These are phyloP conservation scores for Penicillium rolfsii DNA, from an alignment of 2,329 filamentous ascomycete species.

Conservation along the genomic window DNA sequence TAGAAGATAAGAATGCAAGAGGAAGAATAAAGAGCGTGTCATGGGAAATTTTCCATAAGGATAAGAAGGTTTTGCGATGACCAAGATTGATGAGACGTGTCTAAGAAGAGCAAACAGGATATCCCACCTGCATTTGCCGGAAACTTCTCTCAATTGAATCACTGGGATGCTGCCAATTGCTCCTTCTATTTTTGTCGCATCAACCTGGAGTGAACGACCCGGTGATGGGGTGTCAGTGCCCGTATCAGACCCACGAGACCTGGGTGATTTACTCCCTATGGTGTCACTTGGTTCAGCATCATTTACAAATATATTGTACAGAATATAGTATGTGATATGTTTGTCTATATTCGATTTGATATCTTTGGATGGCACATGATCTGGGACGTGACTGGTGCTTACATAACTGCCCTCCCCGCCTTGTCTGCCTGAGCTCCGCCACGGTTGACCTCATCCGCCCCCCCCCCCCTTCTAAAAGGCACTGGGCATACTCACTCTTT, in stretches of 20 bases:
- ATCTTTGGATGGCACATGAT: constrained; percentile 18
- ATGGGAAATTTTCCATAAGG: constrained; percentile 2
- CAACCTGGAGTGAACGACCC: background rate
- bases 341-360: background rate
- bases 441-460: constrained; percentile 26
- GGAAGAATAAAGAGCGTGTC: constrained; percentile 3
- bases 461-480: constrained; percentile 16
- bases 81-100: background rate
- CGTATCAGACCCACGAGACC: background rate
- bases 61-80: constrained; percentile 7
- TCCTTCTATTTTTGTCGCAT: constrained; percentile 1
- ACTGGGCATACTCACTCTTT: constrained; percentile 10
- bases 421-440: constrained; percentile 34
- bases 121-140: background rate
- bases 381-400: constrained; percentile 12
- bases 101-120: background rate
- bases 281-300: background rate
- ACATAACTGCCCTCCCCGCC: constrained; percentile 32
- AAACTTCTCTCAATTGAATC: background rate
- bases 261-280: background rate
- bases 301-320: background rate
- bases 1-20: constrained; percentile 1
- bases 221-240: too few relatives aligned
- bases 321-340: background rate
- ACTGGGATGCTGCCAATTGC: background rate